Base-by-base conservation (phyloP, 805 yeast genomes). In the Teunomyces aglyptinius region DNA sequence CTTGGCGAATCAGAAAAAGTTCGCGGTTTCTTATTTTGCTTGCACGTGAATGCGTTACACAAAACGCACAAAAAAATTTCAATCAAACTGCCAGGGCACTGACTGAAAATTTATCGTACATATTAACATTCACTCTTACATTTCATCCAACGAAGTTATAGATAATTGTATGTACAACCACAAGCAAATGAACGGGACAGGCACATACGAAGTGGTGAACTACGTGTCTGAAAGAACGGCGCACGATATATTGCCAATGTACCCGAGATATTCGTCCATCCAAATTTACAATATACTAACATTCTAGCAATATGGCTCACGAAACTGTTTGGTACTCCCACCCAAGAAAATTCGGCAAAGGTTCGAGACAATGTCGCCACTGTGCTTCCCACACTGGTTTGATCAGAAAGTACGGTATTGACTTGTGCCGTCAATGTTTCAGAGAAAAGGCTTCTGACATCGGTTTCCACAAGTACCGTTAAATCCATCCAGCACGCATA, bases 271-370 rank as follows among this genome's bases (percentile, higher is more conserved):
- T 43, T 36, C 43, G 24, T 40, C 38, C 33, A 35, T 31, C 7
- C 38, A 4, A 33, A 16, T 26, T 0, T 6, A 6, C 18, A 33
- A 15, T 15, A 38, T 64, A 71, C 75, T 71, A 70, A 71, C 75
- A 44, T 42, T 56, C 46, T 63, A 73, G 78, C 82, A 87, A 80
- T 55, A 91, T 91, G 98, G 97, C 97, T 86, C 98, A 91, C 97
- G 97, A 89, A 86, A 86, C 89, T 90, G 96, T 92, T 85, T 94
- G 99, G 99, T 94, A 79, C 86, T 91, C 98, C 77, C 99, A 94
- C 96, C 99, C 99, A 85, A 89, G 98, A 89, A 91, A 87, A 81
- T 92, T 83, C 90, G 99, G 99, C 80, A 94, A 94, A 89, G 99
- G 99, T 82, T 88, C 98, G 71, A 96, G 99, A 83, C 94, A 89